phyloP scores from a whole-genome alignment of 257 asterid genomes.

The Vinca minor region DNA sequence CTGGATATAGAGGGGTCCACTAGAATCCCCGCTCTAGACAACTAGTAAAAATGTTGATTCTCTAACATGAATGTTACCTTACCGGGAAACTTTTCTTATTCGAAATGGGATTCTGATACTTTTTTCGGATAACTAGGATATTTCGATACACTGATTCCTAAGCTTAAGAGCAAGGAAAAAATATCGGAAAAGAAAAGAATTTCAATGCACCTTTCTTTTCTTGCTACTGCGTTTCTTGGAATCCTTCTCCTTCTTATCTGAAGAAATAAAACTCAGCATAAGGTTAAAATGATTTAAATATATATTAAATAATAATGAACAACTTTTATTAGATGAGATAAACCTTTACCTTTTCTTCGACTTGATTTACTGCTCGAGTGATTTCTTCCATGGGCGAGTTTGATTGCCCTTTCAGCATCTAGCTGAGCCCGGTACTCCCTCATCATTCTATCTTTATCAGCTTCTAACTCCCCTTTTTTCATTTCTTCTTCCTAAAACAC shows the following conservation, averaged over 20 bases:
- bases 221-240: conserved; percentile 66
- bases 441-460: conserved; percentile 98
- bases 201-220: conserved; percentile 70
- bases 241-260: conserved; percentile 82
- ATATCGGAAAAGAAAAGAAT: not conserved
- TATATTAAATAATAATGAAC: conserved; percentile 4
- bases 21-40: not conserved
- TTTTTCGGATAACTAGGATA: not conserved
- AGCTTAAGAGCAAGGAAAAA: conserved; percentile 1
- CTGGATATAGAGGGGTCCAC: not conserved
- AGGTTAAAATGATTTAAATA: conserved; percentile 10
- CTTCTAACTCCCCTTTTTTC: conserved; percentile 94
- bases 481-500: conserved; percentile 94
- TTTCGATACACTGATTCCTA: not conserved
- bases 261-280: conserved; percentile 17
- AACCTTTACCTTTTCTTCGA: conserved; percentile 54
- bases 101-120: not conserved
- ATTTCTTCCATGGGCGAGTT: conserved; percentile 81
- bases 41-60: not conserved
- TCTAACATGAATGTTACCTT: not conserved
- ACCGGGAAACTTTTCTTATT: not conserved
- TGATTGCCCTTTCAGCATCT: conserved; percentile 86
- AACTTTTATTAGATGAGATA: conserved; percentile 1
- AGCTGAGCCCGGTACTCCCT: conserved; percentile 94
- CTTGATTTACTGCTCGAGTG: conserved; percentile 67